Base-by-base conservation (phyloP, 2,329 filamentous ascomycete species). In the Aspergillus persii region DNA sequence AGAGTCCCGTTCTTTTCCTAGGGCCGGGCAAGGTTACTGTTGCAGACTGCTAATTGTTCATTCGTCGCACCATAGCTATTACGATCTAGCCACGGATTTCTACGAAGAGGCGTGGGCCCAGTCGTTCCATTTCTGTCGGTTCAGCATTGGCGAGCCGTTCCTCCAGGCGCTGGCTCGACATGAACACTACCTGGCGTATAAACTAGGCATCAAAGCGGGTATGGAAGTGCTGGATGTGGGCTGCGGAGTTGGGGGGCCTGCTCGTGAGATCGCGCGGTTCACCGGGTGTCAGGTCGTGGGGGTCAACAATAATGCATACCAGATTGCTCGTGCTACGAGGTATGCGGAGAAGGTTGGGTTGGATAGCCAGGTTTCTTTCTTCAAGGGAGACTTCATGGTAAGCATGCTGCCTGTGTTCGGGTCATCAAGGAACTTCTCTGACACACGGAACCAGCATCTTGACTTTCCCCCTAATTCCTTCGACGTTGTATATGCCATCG, bases 271-370 rank as follows among this genome's bases (percentile, higher is more conserved):
- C 70, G 91, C 91, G 79, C 96, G 95, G 80, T 99, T 99, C 80
- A 89, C 91, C 9, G 94, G 91, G 62, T 89, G 86, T 69, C 92
- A 97, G 69, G 85, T 98, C 63, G 89, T 91, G 27, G 95, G 95
- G 46, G 80, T 98, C 75, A 99, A 98, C 87, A 98, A 97, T 87
- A 98, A 98, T 79, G 92, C 97, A 80, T 99, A 99, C 83, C 95
- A 98, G 81, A 96, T 98, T 66, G 87, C 96, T 75, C 91, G 95
- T 66, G 94, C 93, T n/a, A 92, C 87, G 12, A 82, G 84, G 56
- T 96, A 97, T 74, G 92, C 93, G 2, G 79, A 84, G 62, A 91
- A 92, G 78, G 91, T 96, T 79, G 88, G 89, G 53, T 81, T 98
- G 55, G 84, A 88, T 1, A 77, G 91, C 71, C 92, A 96, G 80